Evolutionary conservation across 805 yeast species (phyloP), one percentile per base, ranked within the genome.

Genomic region (Candida silvicultrix): DNA sequence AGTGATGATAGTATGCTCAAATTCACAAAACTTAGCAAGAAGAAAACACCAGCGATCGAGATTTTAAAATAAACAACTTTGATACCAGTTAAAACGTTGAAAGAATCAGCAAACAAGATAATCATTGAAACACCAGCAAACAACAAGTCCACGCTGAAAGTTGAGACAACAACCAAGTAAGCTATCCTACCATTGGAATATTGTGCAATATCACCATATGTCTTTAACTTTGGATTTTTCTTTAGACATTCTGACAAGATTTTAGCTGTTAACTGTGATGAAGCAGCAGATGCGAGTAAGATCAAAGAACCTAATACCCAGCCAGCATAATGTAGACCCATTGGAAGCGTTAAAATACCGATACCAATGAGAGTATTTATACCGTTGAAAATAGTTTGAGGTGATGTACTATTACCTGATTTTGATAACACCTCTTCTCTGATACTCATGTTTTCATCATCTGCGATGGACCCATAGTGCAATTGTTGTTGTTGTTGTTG

Each of bases 301-400:
- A 74, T 53, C 1, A 70, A 20, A 0, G 71, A 45, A 0, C 87
- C 87, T 10, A 66, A 46, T 2, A 79, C 54, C 83, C 89, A 80
- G 4, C 95, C 95, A 1, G 89, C 73, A 40, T 80, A 71, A 51
- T 70, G 74, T 45, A 86, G 64, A 2, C 85, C 95, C 49, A 81
- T 68, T 0, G 95, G 90, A 42, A 86, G 67, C 0, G 94, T 82
- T 39, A 86, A 69, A 42, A 86, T 70, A 2, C 92, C 94, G 35
- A 86, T 76, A 0, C 95, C 95, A 51, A 86, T 79, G 25, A 86
- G 65, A 0, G 85, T 85, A 59, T 86, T 86, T 42, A 85, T 80
- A 1, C 90, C 81, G 55, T 86, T 86, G 70, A 85, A 84, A 5
- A 83, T 67, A 0, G 95, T 85, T 59, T 85, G 95, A 1, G 85